A percentile compares a stretch with the other conserved stretches of the same genome.
Evolutionary conservation across 345 rosid species (phyloP).

Genomic region (Rubroshorea leprosula): DNA sequence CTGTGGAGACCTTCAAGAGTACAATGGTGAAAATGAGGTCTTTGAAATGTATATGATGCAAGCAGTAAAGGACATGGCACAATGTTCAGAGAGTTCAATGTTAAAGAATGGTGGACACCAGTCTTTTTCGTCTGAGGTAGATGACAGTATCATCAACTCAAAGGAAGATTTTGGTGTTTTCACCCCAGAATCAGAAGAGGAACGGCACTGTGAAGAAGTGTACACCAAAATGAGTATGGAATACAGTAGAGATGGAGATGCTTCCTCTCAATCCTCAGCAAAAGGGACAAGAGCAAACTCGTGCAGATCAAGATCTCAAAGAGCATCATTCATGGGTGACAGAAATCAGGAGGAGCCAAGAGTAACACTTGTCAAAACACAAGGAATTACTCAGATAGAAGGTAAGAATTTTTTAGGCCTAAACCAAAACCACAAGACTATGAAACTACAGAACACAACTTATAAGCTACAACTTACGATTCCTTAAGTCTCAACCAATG

Average conservation of each 20-base stretch:
- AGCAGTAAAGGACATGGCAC: constrained; percentile 9
- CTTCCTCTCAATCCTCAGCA: constrained; percentile 12
- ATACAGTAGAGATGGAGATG: constrained; percentile 15
- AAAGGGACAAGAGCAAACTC: constrained; percentile 7
- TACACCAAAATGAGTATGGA: constrained; percentile 17
- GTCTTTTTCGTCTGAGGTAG: constrained; percentile 15
- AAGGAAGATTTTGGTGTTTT: constrained; percentile 23
- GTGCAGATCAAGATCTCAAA: constrained; percentile 25
- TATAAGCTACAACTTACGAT: background rate
- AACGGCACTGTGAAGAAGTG: constrained; percentile 15
- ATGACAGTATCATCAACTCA: constrained; percentile 7
- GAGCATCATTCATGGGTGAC: constrained; percentile 27
- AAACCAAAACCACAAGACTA: constrained; percentile 6
- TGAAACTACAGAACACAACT: constrained; percentile 2
- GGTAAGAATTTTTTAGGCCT: constrained; percentile 30
- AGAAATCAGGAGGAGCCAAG: constrained; percentile 13
- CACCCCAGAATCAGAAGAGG: constrained; percentile 16
- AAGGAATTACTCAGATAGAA: constrained; percentile 21
- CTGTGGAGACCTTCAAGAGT: constrained; percentile 17
- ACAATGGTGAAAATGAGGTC: constrained; percentile 15
- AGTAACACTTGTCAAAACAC: constrained; percentile 13
- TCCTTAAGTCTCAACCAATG: constrained; percentile 3
- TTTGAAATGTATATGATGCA: constrained; percentile 13
- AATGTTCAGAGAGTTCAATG: constrained; percentile 10
- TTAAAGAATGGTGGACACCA: constrained; percentile 3